Evolutionary conservation across 148 eudicot species (phyloP), one percentile per base, ranked within the genome.

Genomic region (Hydrangea macrophylla): DNA sequence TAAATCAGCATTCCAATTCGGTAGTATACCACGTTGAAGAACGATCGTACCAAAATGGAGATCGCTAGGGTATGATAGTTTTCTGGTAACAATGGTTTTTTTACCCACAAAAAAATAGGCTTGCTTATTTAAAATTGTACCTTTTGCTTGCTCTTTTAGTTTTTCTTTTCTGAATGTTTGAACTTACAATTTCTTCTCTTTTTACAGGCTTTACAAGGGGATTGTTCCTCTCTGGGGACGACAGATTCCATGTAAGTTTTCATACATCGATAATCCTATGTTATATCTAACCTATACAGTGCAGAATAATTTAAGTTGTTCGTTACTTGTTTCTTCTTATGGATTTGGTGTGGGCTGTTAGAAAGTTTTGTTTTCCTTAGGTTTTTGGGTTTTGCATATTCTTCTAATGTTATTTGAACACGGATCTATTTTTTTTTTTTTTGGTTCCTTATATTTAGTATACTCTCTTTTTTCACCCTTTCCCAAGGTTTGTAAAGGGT

Each of bases 161-260:
- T 28, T 22, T 11, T 31, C 30, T 11, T 7, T 5, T 2, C 23
- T 7, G 9, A 15, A 20, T 6, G 7, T 39, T 22, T 3, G 37
- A 15, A 55, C 55, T 0, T 22, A 17, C 40, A 9, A 9, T 40
- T 6, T 27, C 59, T 20, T 37, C 56, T 37, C 60, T 51, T 51
- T 65, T 64, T 45, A 22, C 82, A 78, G 82, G 75, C 75, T 70
- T 55, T 78, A 65, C 72, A 78, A 78, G 69, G 82, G 82, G 65
- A 37, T 78, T 22, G 75, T 55, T 70, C 82, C 82, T 60, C 82
- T 78, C 22, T 78, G 82, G 82, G 82, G 82, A 48, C 74, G 82
- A 55, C 82, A 78, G 58, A 78, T 78, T 74, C 82, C 82, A 44
- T 78, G 82, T 78, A 78, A 66, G 78, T 27, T 51, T 3, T 1